A percentile compares a stretch with the other conserved stretches of the same genome.
phyloP scores from a whole-genome alignment of 495 filamentous ascomycete species.

The Penicillium ochrochloron region DNA sequence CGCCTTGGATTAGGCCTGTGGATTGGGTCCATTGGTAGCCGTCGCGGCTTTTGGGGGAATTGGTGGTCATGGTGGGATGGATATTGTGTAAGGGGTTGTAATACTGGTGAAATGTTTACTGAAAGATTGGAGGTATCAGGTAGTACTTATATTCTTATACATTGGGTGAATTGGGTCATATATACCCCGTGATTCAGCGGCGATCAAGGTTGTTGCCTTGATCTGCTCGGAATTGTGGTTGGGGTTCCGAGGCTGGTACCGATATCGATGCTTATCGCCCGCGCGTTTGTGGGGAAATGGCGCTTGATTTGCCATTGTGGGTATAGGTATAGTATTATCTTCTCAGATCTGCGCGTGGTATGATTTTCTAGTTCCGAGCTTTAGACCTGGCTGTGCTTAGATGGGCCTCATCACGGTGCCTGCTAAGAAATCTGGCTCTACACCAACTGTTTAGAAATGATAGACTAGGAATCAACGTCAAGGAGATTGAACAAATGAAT shows the following conservation, averaged over 20 bases:
- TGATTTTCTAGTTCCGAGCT: not conserved
- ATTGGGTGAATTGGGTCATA: not conserved
- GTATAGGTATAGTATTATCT: not conserved
- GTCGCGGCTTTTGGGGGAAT: not conserved
- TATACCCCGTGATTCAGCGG: not conserved
- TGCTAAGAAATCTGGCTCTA: not conserved
- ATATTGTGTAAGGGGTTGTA: not conserved
- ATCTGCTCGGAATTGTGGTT: not conserved
- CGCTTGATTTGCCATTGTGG: not conserved
- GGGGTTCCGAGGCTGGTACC: not conserved
- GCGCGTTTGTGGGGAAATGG: not conserved
- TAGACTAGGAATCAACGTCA: too few relatives aligned
- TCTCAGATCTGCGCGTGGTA: not conserved
- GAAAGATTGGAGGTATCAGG: not conserved
- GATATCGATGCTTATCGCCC: constrained; percentile 1
- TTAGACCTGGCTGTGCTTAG: not conserved
- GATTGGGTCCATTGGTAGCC: constrained; percentile 2
- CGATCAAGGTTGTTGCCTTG: not conserved
- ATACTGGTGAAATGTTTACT: not conserved
- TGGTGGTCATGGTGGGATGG: not conserved
- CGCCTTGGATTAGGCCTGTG: not conserved
- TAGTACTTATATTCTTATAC: not conserved
- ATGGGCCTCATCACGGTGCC: not conserved
- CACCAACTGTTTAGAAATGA: not conserved
- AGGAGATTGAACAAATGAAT: not conserved